phyloP scores from a whole-genome alignment of 352 stramenopile genomes.

The Pythium phragmiticola region DNA sequence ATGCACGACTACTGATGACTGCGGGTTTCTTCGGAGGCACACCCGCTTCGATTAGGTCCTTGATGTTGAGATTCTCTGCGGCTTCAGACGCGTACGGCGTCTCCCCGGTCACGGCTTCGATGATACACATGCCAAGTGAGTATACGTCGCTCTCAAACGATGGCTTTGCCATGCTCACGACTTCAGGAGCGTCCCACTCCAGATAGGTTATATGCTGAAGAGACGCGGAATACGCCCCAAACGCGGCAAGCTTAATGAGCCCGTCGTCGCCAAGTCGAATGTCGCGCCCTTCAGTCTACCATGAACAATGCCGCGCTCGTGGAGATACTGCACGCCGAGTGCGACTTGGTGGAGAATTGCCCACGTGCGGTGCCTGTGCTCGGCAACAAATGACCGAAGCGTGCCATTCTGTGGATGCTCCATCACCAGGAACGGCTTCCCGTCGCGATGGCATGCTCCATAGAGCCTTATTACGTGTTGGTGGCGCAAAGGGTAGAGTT shows the following conservation, averaged over 20 bases:
- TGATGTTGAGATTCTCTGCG: not conserved
- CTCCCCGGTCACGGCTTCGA: slow-evolving; percentile 31
- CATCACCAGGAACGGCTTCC: slow-evolving; percentile 10
- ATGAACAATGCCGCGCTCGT: slow-evolving; percentile 45
- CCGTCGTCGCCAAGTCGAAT: slow-evolving; percentile 29
- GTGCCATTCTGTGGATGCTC: slow-evolving; percentile 10
- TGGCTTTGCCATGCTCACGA: slow-evolving; percentile 4
- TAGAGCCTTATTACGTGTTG: slow-evolving; percentile 11
- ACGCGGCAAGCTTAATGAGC: slow-evolving; percentile 13
- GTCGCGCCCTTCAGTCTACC: not conserved
- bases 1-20: not conserved
- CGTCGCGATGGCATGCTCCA: slow-evolving; percentile 14
- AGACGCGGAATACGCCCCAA: slow-evolving; percentile 2
- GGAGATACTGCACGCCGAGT: slow-evolving; percentile 67
- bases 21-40: not conserved
- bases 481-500: slow-evolving; percentile 2
- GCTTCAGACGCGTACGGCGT: slow-evolving; percentile 9
- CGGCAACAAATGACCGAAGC: slow-evolving; percentile 6
- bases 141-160: slow-evolving; percentile 24
- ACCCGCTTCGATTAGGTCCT: not conserved
- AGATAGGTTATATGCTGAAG: not conserved
- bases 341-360: slow-evolving; percentile 37
- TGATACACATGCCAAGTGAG: slow-evolving; percentile 33
- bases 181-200: slow-evolving; percentile 25
- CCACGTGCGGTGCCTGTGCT: slow-evolving; percentile 28